phyloP scores from a whole-genome alignment of 2,329 filamentous ascomycete genomes.

The Cladosporium sp. region DNA sequence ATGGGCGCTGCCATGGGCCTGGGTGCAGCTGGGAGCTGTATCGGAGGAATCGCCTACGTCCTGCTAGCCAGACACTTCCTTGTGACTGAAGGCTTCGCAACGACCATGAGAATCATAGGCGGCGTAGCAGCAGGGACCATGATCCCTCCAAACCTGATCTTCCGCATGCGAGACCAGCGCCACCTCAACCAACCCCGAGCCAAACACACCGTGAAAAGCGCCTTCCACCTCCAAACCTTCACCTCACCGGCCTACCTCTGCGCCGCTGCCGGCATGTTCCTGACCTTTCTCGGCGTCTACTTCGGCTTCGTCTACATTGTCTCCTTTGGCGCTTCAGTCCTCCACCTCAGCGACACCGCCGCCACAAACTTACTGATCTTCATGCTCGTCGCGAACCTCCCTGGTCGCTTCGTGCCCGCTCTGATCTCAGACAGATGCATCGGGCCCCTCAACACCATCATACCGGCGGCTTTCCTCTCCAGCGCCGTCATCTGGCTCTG shows the following conservation, averaged over 20 bases:
- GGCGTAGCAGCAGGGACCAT: slow-evolving; percentile 27
- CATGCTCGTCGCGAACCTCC: slow-evolving; percentile 35
- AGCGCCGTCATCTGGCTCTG: slow-evolving; percentile 53
- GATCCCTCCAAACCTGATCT: slow-evolving; percentile 28
- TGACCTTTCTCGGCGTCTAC: slow-evolving; percentile 37
- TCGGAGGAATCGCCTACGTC: slow-evolving; percentile 39
- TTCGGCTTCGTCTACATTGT: slow-evolving; percentile 39
- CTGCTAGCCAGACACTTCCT: slow-evolving; percentile 36
- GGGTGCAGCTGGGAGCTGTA: slow-evolving; percentile 36
- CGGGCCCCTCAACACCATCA: slow-evolving; percentile 39
- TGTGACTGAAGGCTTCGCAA: slow-evolving; percentile 33
- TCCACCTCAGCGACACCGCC: slow-evolving; percentile 27
- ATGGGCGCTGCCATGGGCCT: slow-evolving; percentile 38
- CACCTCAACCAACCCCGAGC: background rate
- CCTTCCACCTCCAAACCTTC: slow-evolving; percentile 11
- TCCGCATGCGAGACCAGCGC: slow-evolving; percentile 24
- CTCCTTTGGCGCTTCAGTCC: slow-evolving; percentile 31
- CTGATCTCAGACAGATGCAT: slow-evolving; percentile 35
- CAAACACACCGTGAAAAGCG: background rate
- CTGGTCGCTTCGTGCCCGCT: slow-evolving; percentile 35
- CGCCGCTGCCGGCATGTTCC: slow-evolving; percentile 34
- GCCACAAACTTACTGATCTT: slow-evolving; percentile 35
- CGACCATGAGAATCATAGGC: slow-evolving; percentile 32
- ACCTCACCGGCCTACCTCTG: slow-evolving; percentile 25
- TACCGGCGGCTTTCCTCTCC: slow-evolving; percentile 46